Conservation (phyloP, 345 rosid species). For the Streptanthus diversifolius region DNA sequence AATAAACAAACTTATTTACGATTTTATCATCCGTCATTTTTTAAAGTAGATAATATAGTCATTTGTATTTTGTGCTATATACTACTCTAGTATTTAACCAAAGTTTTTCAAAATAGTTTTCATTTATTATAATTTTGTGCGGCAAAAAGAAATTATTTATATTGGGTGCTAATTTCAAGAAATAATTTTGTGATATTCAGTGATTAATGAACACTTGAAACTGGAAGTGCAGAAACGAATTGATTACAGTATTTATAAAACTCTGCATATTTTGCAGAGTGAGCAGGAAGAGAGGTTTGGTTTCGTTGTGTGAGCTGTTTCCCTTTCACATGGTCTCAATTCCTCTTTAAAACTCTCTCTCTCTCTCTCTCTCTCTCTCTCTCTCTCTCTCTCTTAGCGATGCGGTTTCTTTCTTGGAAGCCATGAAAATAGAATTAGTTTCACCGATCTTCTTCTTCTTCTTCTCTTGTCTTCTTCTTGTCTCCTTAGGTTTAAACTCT, state of each 20-base stretch:
- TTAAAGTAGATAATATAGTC: neutral
- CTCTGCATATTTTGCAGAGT: slow-evolving; percentile 22
- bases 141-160: neutral
- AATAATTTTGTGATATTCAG: slow-evolving; percentile 2
- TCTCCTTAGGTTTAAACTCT: slow-evolving; percentile 38
- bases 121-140: neutral
- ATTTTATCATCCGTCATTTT: neutral
- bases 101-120: neutral
- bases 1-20: neutral
- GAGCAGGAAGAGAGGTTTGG: slow-evolving; percentile 28
- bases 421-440: slow-evolving; percentile 38
- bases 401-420: slow-evolving; percentile 41
- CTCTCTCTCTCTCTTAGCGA: slow-evolving; percentile 23
- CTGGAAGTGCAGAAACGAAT: slow-evolving; percentile 24
- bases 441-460: slow-evolving; percentile 19
- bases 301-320: slow-evolving; percentile 31
- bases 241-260: slow-evolving; percentile 26
- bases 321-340: slow-evolving; percentile 42
- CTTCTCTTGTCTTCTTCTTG: slow-evolving; percentile 35
- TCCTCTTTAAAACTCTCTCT: slow-evolving; percentile 39
- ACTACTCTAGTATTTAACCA: neutral
- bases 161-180: neutral
- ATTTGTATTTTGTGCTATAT: neutral
- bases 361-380: slow-evolving; percentile 20
- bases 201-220: slow-evolving; percentile 23